Conservation (phyloP, 1,139 yeast genomes). For the Magnusiomyces tetraspermus region DNA sequence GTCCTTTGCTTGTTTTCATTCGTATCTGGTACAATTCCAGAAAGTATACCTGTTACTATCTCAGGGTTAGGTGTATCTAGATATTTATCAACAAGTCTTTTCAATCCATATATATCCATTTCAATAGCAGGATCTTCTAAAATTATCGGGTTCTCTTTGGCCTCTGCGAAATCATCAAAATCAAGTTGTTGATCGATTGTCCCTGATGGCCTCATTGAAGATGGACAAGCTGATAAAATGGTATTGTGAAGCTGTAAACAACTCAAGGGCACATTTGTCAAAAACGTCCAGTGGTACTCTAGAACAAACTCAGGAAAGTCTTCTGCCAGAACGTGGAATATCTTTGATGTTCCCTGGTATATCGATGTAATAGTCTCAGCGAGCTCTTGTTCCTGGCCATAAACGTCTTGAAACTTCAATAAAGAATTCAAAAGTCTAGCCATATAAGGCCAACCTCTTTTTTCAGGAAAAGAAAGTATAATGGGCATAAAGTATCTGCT, state of each 20-base stretch:
- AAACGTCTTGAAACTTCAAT: constrained; percentile 50
- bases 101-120: constrained; percentile 49
- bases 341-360: constrained; percentile 77
- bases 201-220: constrained; percentile 52
- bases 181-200: constrained; percentile 71
- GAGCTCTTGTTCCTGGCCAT: constrained; percentile 38
- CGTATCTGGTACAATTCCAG: constrained; percentile 47
- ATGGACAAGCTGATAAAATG: constrained; percentile 75
- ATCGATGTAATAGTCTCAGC: constrained; percentile 67
- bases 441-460: constrained; percentile 51
- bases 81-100: constrained; percentile 70
- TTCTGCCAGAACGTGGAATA: constrained; percentile 69
- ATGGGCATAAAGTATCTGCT: constrained; percentile 86
- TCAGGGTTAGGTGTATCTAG: constrained; percentile 67
- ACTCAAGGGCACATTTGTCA: constrained; percentile 61
- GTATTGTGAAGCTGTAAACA: constrained; percentile 79
- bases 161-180: constrained; percentile 57
- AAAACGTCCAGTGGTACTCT: constrained; percentile 68
- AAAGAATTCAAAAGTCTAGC: constrained; percentile 55
- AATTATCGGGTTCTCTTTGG: constrained; percentile 50
- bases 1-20: constrained; percentile 49
- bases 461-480: constrained; percentile 51
- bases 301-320: constrained; percentile 84
- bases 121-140: constrained; percentile 56
- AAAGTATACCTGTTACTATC: constrained; percentile 52